Evolutionary conservation across 371 early-diverging fungal genomes (phyloP).

Genomic region (Blastocladiella emersonii): DNA sequence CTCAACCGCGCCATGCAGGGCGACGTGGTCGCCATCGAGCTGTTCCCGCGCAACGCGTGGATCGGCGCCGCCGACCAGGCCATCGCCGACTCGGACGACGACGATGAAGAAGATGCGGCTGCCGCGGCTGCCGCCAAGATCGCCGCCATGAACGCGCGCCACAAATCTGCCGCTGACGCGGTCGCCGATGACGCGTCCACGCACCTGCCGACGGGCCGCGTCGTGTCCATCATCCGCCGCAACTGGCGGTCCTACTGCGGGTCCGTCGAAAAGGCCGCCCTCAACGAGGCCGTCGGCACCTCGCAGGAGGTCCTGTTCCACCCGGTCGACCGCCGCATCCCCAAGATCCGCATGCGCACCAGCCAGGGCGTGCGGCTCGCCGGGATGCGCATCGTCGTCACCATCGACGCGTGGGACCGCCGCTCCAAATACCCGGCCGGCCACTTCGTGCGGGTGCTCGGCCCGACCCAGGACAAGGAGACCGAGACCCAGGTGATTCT

Average conservation of each 20-base stretch:
- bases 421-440: slow-evolving; percentile 70
- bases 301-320: slow-evolving; percentile 50
- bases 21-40: slow-evolving; percentile 71
- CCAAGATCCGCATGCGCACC: slow-evolving; percentile 79
- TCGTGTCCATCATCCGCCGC: slow-evolving; percentile 85
- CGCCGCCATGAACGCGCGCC: background rate
- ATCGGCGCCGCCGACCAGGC: slow-evolving; percentile 49
- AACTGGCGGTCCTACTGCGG: slow-evolving; percentile 93
- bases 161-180: too few species aligned
- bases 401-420: slow-evolving; percentile 78
- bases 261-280: slow-evolving; percentile 46
- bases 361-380: slow-evolving; percentile 61
- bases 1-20: slow-evolving; percentile 88
- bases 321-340: slow-evolving; percentile 83
- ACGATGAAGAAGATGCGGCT: too few species aligned
- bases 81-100: slow-evolving; percentile 53
- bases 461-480: slow-evolving; percentile 77
- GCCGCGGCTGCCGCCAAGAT: background rate
- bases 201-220: slow-evolving; percentile 59
- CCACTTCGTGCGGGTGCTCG: slow-evolving; percentile 81
- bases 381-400: slow-evolving; percentile 73
- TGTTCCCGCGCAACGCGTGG: slow-evolving; percentile 78
- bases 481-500: slow-evolving; percentile 91
- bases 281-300: slow-evolving; percentile 26
- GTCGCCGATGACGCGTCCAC: too few species aligned